These are phyloP conservation scores for Venturia oleaginea DNA, from an alignment of 2,329 filamentous ascomycete genomes.

Conservation along the genomic window DNA sequence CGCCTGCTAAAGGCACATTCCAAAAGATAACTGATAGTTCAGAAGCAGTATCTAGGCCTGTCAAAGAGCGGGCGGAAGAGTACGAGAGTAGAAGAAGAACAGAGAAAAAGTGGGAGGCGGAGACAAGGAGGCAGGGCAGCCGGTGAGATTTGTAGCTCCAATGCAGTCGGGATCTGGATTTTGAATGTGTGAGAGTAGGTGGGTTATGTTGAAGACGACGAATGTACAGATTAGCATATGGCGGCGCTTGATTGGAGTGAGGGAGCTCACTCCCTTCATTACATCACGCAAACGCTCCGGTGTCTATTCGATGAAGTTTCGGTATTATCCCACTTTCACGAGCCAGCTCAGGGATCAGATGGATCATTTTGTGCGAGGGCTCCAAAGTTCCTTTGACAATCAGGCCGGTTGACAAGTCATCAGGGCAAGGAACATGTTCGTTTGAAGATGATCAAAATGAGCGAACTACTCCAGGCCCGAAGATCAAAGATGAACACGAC, in stretches of 20 bases:
- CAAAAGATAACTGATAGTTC: too few species aligned
- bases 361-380: not conserved
- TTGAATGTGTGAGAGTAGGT: not conserved
- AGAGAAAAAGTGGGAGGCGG: constrained; percentile 15
- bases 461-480: too few species aligned
- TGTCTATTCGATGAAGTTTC: too few species aligned
- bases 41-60: too few species aligned
- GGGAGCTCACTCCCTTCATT: too few species aligned
- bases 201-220: not conserved
- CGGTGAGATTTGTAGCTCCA: not conserved
- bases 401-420: not conserved
- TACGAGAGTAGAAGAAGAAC: constrained; percentile 3
- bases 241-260: not conserved
- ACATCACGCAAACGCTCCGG: too few species aligned
- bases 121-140: constrained; percentile 6
- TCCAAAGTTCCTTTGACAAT: not conserved
- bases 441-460: too few species aligned
- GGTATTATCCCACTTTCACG: too few species aligned
- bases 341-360: too few species aligned
- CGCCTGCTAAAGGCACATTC: not conserved
- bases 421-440: too few species aligned
- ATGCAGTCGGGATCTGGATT: not conserved
- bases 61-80: not conserved
- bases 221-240: not conserved
- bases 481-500: too few species aligned